Conservation (phyloP, 371 early-diverging fungal species). For the Mortierella sp. region DNA sequence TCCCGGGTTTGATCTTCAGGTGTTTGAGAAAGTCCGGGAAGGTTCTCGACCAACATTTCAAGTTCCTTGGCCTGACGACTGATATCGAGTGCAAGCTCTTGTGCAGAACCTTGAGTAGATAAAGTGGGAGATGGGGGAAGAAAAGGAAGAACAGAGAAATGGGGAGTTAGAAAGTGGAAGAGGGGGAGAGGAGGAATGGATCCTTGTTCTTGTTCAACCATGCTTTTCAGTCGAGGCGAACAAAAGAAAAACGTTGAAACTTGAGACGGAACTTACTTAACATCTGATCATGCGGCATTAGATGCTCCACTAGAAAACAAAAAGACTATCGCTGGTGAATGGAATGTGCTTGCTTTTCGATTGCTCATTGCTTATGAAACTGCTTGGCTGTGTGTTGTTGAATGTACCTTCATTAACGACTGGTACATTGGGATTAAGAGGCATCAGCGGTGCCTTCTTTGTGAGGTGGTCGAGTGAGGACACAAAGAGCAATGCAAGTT, state of each 20-base stretch:
- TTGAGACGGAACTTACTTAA: slow-evolving; percentile 14
- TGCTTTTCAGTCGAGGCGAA: not conserved
- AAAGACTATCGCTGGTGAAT: not conserved
- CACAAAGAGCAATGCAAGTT: slow-evolving; percentile 53
- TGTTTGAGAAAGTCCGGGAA: slow-evolving; percentile 73
- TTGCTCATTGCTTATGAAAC: not conserved
- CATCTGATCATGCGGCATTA: slow-evolving; percentile 42
- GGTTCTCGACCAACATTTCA: slow-evolving; percentile 72
- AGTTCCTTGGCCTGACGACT: slow-evolving; percentile 79
- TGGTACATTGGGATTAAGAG: slow-evolving; percentile 40
- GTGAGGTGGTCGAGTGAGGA: slow-evolving; percentile 55
- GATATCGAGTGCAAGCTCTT: slow-evolving; percentile 73
- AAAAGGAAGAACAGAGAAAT: not conserved
- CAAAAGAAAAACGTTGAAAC: not conserved
- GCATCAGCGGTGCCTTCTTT: slow-evolving; percentile 43
- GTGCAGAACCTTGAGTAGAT: slow-evolving; percentile 62
- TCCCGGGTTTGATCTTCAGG: slow-evolving; percentile 73
- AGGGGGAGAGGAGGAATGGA: too few relatives aligned
- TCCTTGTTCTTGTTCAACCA: too few relatives aligned
- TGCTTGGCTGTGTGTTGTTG: too few relatives aligned
- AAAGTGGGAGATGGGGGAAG: not conserved
- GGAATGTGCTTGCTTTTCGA: not conserved
- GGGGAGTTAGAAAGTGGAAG: not conserved
- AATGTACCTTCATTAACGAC: slow-evolving; percentile 49
- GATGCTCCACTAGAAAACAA: slow-evolving; percentile 25